These are phyloP conservation scores for Acorus gramineus DNA, from an alignment of 106 monocot genomes.

Conservation along the genomic window DNA sequence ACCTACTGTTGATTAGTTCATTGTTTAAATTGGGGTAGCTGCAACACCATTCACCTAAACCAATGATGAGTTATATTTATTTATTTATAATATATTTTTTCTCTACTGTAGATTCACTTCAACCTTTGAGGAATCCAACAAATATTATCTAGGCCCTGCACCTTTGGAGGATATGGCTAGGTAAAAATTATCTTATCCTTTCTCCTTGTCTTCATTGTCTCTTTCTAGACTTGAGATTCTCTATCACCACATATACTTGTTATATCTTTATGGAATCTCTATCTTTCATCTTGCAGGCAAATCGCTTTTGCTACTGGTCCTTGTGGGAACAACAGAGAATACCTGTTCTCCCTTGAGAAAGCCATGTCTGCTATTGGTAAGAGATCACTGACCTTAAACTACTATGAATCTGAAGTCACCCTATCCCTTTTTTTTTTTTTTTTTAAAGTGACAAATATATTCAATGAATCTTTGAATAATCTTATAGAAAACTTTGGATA, in stretches of 20 bases:
- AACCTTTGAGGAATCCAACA: constrained; percentile 53
- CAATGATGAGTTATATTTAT: too few relatives aligned
- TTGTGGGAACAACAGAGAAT: constrained; percentile 84
- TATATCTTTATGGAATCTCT: background rate
- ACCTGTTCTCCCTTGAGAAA: constrained; percentile 68
- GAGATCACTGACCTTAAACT: background rate
- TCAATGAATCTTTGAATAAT: too few relatives aligned
- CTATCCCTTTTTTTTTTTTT: too few relatives aligned
- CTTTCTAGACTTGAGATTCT: background rate
- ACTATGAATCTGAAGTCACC: too few relatives aligned
- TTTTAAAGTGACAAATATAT: too few relatives aligned
- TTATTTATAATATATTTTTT: background rate
- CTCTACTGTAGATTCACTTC: constrained; percentile 48
- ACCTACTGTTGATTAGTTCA: too few relatives aligned
- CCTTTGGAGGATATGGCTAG: constrained; percentile 87
- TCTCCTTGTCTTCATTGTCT: background rate
- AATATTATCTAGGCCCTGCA: constrained; percentile 80
- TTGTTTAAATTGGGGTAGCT: too few relatives aligned
- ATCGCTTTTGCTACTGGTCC: constrained; percentile 91
- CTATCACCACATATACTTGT: background rate
- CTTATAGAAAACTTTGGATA: too few relatives aligned
- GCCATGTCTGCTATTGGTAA: constrained; percentile 68
- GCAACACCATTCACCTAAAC: too few relatives aligned
- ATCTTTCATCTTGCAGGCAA: constrained; percentile 36
- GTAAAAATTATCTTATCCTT: constrained; percentile 11